Conservation (phyloP, 208 protist genomes). For the Trypanosoma brucei region DNA sequence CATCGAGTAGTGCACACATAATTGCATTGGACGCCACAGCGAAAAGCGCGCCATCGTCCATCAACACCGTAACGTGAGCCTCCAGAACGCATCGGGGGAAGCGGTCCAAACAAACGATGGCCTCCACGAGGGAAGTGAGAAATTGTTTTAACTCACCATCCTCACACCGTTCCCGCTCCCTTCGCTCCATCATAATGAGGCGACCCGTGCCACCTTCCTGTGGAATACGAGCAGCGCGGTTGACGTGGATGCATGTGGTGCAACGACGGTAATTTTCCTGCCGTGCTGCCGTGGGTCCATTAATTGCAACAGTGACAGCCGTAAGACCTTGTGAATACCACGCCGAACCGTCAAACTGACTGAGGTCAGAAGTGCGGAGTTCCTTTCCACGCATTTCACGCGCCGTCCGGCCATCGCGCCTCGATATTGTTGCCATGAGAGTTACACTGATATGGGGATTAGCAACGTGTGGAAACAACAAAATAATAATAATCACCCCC, state of each 20-base stretch:
- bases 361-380: constrained; percentile 48
- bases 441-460: neutral
- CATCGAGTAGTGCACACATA: constrained; percentile 82
- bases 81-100: constrained; percentile 60
- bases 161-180: constrained; percentile 21
- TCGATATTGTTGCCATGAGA: constrained; percentile 12
- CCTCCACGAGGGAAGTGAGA: constrained; percentile 36
- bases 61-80: constrained; percentile 59
- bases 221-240: constrained; percentile 12
- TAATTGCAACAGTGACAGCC: constrained; percentile 51
- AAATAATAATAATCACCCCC: too few relatives aligned
- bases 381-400: constrained; percentile 71
- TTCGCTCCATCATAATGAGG: constrained; percentile 33
- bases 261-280: constrained; percentile 45
- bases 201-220: constrained; percentile 50
- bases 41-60: constrained; percentile 67
- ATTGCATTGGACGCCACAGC: constrained; percentile 74
- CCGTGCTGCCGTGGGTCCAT: constrained; percentile 62
- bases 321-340: constrained; percentile 77
- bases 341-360: constrained; percentile 67
- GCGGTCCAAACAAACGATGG: constrained; percentile 46
- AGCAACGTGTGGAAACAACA: too few relatives aligned
- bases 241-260: constrained; percentile 28
- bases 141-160: constrained; percentile 48
- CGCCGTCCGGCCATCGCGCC: constrained; percentile 56